Evolutionary conservation across 495 filamentous ascomycete genomes (phyloP).

Genomic region (Neurospora cerealis): DNA sequence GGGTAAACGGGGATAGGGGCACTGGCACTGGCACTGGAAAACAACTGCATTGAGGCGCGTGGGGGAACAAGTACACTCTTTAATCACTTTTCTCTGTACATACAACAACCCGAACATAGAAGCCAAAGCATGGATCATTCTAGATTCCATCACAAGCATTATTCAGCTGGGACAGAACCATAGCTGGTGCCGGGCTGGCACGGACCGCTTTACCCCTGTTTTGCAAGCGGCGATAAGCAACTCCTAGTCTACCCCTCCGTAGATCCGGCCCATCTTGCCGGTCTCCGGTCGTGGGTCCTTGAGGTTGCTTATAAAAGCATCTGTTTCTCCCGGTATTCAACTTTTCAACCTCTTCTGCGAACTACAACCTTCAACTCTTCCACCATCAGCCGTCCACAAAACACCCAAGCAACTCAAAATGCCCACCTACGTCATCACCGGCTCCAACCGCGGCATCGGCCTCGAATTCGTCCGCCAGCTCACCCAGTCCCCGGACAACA

Average conservation of each 20-base stretch:
- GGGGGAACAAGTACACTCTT: background rate
- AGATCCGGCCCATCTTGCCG: background rate
- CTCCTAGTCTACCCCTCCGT: background rate
- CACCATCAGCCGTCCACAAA: background rate
- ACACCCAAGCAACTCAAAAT: conserved; percentile 18
- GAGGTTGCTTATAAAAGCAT: background rate
- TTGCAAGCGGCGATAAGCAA: no score
- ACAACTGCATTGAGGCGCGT: background rate
- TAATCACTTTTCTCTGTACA: background rate
- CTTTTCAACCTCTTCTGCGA: background rate
- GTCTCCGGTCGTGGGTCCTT: background rate
- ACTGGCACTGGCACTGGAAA: background rate
- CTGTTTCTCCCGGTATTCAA: background rate
- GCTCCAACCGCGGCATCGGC: conserved; percentile 46
- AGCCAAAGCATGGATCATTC: background rate
- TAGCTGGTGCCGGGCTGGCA: no score
- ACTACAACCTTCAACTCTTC: background rate
- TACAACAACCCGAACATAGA: background rate
- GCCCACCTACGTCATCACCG: conserved; percentile 46
- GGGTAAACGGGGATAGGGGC: background rate
- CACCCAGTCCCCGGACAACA: conserved; percentile 31
- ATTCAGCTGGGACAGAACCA: background rate
- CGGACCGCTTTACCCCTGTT: no score
- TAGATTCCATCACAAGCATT: background rate
- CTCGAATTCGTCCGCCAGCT: conserved; percentile 47